Evolutionary conservation across 192 early-diverging fungal genomes (phyloP).

Genomic region (Coemansia sp.): DNA sequence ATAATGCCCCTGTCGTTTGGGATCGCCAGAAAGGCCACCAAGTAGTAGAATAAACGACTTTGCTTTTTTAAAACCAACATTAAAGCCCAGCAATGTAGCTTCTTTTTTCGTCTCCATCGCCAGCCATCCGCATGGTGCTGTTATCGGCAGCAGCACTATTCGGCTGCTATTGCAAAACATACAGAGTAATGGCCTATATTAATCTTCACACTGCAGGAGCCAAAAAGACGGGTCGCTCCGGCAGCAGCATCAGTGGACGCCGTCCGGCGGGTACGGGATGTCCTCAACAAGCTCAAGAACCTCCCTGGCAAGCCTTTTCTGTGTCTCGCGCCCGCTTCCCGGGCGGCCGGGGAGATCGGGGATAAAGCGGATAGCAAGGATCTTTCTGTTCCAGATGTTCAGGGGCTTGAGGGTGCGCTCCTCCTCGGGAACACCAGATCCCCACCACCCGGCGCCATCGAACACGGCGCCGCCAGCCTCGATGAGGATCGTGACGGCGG

Average conservation of each 20-base stretch:
- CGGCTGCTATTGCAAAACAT: no score
- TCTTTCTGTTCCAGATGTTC: conserved; percentile 45
- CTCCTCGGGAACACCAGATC: conserved; percentile 11
- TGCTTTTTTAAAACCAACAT: not conserved
- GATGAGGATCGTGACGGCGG: conserved; percentile 76
- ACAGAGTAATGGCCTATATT: no score
- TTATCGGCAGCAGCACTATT: no score
- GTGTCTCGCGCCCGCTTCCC: conserved; percentile 45
- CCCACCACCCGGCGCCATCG: conserved; percentile 57
- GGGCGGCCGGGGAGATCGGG: conserved; percentile 37
- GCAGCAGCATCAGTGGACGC: conserved; percentile 16
- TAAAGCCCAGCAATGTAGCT: not conserved
- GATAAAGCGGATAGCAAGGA: conserved; percentile 34
- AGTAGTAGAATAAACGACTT: not conserved
- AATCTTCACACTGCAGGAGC: no score
- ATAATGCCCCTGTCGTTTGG: conserved; percentile 51
- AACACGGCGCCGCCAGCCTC: conserved; percentile 85
- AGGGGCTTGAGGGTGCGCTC: conserved; percentile 26
- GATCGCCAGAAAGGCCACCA: conserved; percentile 35
- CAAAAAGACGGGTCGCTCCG: no score
- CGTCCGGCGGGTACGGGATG: conserved; percentile 55
- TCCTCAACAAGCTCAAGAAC: conserved; percentile 63
- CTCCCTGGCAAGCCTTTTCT: conserved; percentile 59
- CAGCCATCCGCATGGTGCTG: no score
- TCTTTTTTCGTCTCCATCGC: no score